These are phyloP conservation scores for Speleostelium caveatum DNA, from an alignment of 78 protist genomes.

Conservation along the genomic window DNA sequence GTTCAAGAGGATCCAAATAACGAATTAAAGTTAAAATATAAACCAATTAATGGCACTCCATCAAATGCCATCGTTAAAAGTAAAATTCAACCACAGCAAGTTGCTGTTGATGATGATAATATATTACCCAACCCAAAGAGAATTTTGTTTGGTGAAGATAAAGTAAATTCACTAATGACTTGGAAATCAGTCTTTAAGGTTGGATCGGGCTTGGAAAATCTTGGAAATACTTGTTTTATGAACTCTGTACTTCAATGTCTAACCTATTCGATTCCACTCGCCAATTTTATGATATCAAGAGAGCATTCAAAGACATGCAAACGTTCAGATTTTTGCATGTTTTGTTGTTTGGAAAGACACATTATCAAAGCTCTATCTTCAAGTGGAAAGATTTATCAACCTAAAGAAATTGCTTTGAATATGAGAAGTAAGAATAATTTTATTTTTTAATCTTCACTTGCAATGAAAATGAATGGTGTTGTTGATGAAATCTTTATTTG, in stretches of 20 bases:
- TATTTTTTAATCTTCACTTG: no score
- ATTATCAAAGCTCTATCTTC: neutral
- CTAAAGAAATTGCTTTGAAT: constrained; percentile 65
- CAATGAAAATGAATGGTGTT: no score
- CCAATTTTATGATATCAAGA: constrained; percentile 73
- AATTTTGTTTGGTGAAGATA: constrained; percentile 16
- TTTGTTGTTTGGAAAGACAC: constrained; percentile 72
- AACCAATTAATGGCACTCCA: constrained; percentile 41
- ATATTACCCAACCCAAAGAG: constrained; percentile 46
- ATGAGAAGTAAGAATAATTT: constrained; percentile 15
- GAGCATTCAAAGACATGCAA: constrained; percentile 39
- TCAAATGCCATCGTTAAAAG: neutral
- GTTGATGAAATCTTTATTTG: no score
- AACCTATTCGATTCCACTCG: constrained; percentile 88
- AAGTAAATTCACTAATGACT: neutral
- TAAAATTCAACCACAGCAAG: neutral
- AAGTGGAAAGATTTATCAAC: constrained; percentile 10
- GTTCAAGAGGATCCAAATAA: constrained; percentile 25
- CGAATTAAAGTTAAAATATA: constrained; percentile 32
- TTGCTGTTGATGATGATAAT: constrained; percentile 34
- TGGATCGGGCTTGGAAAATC: constrained; percentile 75
- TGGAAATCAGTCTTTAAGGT: constrained; percentile 32
- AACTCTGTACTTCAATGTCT: constrained; percentile 96
- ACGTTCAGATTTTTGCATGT: constrained; percentile 63
- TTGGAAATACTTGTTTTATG: constrained; percentile 97